A percentile compares a stretch with the other conserved stretches of the same genome.
phyloP scores from a whole-genome alignment of 768 basidiomycete genomes.

The Leccinum fibrillosum region DNA sequence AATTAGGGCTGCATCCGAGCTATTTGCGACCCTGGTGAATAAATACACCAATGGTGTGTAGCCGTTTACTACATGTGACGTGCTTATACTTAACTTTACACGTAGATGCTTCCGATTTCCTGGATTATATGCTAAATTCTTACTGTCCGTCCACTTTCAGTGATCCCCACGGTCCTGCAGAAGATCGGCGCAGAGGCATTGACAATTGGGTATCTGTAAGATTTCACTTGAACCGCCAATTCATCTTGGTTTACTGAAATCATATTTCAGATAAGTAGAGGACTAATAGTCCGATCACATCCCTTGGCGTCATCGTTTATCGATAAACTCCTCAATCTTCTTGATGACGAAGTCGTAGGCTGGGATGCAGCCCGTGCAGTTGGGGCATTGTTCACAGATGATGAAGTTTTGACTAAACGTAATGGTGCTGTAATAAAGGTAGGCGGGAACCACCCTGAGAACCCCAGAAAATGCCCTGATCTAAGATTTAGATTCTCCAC shows the following conservation, averaged over 20 bases:
- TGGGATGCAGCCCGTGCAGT: constrained; percentile 76
- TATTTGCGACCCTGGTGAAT: constrained; percentile 72
- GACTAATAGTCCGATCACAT: constrained; percentile 74
- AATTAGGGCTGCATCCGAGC: constrained; percentile 50
- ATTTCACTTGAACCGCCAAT: not conserved
- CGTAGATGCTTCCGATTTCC: constrained; percentile 48
- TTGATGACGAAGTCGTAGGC: constrained; percentile 61
- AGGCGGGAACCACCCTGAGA: constrained; percentile 10
- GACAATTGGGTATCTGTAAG: constrained; percentile 69
- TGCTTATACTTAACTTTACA: not conserved
- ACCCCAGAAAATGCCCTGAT: not conserved
- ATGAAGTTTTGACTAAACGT: constrained; percentile 66
- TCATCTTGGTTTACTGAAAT: constrained; percentile 1
- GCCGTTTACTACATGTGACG: not conserved
- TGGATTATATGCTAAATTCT: constrained; percentile 36
- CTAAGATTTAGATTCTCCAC: constrained; percentile 54
- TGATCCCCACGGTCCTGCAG: constrained; percentile 26
- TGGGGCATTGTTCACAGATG: constrained; percentile 60
- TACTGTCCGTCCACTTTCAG: constrained; percentile 53
- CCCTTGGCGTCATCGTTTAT: constrained; percentile 52
- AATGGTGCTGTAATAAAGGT: constrained; percentile 82
- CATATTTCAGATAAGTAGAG: constrained; percentile 64
- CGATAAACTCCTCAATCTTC: constrained; percentile 64
- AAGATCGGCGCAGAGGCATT: constrained; percentile 52
- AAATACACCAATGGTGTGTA: constrained; percentile 66